Percentiles rank a stretch among this genome's conserved stretches.
Conservation (phyloP, 2,329 filamentous ascomycete species). For the Blastomyces silverae region DNA sequence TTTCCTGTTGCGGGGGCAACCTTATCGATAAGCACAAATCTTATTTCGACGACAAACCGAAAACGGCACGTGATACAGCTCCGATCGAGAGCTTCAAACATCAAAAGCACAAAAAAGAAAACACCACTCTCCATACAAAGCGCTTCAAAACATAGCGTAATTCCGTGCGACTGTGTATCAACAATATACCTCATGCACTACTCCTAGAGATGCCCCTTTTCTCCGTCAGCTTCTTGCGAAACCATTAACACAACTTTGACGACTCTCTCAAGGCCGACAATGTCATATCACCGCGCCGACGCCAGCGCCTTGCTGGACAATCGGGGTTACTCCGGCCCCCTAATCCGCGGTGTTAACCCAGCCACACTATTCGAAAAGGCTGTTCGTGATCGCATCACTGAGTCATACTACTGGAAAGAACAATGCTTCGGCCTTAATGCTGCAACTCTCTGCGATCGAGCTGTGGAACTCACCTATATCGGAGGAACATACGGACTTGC, state of each 20-base stretch:
- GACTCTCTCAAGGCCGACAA: slow-evolving; percentile 22
- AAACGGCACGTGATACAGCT: background rate
- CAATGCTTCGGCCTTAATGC: slow-evolving; percentile 94
- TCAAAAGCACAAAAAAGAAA: background rate
- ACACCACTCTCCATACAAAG: background rate
- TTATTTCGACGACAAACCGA: background rate
- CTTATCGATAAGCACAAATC: slow-evolving; percentile 11
- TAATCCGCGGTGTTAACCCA: slow-evolving; percentile 86
- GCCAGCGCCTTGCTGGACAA: slow-evolving; percentile 75
- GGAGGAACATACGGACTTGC: slow-evolving; percentile 79
- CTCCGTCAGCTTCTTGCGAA: background rate
- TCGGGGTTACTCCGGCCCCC: slow-evolving; percentile 67
- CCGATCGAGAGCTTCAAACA: background rate
- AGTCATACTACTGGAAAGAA: slow-evolving; percentile 97
- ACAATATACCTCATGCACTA: background rate
- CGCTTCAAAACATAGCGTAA: background rate
- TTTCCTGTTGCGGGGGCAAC: slow-evolving; percentile 11
- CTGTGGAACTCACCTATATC: slow-evolving; percentile 74
- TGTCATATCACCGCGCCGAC: slow-evolving; percentile 64
- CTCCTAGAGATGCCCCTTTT: background rate
- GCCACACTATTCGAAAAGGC: slow-evolving; percentile 95
- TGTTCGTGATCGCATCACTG: slow-evolving; percentile 88
- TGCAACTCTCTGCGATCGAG: slow-evolving; percentile 74
- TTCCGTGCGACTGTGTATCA: background rate
- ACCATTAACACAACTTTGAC: background rate